phyloP scores from a whole-genome alignment of 345 rosid species.

The Zanthoxylum bungeanum region DNA sequence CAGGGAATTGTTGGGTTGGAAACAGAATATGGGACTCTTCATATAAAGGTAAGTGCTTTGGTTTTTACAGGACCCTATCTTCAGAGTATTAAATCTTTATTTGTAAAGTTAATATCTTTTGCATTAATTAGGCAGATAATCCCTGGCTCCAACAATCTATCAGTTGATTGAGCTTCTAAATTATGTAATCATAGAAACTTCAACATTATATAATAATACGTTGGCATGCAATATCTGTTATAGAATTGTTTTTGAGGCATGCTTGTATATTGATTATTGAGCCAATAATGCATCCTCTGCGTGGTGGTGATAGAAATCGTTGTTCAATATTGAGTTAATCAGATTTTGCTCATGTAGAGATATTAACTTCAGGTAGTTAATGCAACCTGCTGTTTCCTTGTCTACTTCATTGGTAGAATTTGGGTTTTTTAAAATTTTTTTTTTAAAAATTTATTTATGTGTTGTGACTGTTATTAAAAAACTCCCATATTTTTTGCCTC shows the following conservation, averaged over 20 bases:
- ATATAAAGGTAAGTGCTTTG: slow-evolving; percentile 59
- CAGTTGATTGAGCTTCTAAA: not conserved
- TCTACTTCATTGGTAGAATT: not conserved
- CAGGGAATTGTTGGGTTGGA: slow-evolving; percentile 86
- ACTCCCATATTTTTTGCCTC: not conserved
- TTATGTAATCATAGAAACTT: not conserved
- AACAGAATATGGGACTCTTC: slow-evolving; percentile 76
- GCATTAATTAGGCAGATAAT: not conserved
- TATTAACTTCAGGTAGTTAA: not conserved
- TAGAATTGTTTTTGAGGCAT: not conserved
- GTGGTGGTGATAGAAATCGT: not conserved
- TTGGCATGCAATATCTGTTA: not conserved
- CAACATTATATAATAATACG: not conserved
- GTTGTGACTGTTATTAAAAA: not conserved
- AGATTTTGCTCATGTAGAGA: not conserved
- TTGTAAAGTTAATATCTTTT: not conserved
- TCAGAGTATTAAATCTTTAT: not conserved
- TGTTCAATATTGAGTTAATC: not conserved
- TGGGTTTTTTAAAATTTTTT: no score
- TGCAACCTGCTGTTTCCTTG: not conserved
- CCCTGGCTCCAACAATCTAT: not conserved
- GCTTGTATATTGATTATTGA: not conserved
- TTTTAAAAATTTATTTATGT: no score
- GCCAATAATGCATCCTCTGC: not conserved
- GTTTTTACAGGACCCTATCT: slow-evolving; percentile 4